Evolutionary conservation across 1,139 yeast genomes (phyloP), one percentile per base, ranked within the genome.

Genomic region (Blastobotrys apis): DNA sequence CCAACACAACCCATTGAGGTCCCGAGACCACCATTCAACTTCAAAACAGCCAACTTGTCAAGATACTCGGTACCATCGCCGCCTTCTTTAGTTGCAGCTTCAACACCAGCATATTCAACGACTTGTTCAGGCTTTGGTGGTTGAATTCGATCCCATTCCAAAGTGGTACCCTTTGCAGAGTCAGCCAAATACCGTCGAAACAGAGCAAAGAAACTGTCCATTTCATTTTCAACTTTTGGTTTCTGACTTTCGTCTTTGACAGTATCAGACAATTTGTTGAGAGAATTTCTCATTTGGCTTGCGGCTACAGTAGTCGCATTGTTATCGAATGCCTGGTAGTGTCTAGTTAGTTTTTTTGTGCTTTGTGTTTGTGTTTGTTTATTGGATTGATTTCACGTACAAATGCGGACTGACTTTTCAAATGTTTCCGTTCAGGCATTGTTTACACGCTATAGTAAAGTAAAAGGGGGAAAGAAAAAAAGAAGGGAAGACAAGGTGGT

Each of bases 1-100:
- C 98, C 98, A 53, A 92, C 97, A 72, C 98, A 94, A 47, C 98
- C 98, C 98, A 92, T 92, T 13, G 98, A 90, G 31, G 98, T 92
- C 64, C 98, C 98, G 57, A 92, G 76, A 42, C 98, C 98, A 74
- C 98, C 98, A 66, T 92, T 92, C 65, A 92, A 78, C 72, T 92
- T 92, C 67, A 92, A 76, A 38, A 92, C 98, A 3, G 97, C 97
- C 64, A 92, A 77, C 68, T 90, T 90, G 57, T 80, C 69, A 63
- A 94, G 76, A 66, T 81, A 81, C 46, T 69, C 65, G 44, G 74
- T 60, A 43, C 68, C 68, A 17, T 37, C 43, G 6, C 17, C 39
- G 17, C 17, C 33, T 5, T 19, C 19, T 35, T 49, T 51, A 30
- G 54, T 43, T 22, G 50, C 53, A 27, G 48, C 49, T 10, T 58